Evolutionary conservation across 805 yeast species (phyloP), one percentile per base, ranked within the genome.

Genomic region (Schwanniomyces pseudopolymorphus): DNA sequence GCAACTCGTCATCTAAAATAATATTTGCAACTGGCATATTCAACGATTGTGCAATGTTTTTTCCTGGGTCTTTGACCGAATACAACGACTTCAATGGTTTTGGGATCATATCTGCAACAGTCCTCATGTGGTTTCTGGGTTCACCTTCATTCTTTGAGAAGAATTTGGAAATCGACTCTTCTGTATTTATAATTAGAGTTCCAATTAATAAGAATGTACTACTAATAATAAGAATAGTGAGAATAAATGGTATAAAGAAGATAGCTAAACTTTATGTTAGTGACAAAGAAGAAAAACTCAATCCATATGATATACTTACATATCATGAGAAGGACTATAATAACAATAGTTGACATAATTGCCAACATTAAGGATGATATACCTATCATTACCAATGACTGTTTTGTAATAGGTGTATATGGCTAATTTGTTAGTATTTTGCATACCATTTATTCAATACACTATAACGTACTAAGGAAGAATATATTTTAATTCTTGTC

Each of bases 321-420:
- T 19, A 52, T 43, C 4, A 52, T 16, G 25, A 51, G 26, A 36
- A 53, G 52, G 6, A 43, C 24, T 8, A 27, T 17, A 14, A 53
- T 35, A 22, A 46, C 45, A 10, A 48, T 24, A 9, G 45, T 21
- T 9, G 47, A 47, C 24, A 46, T 38, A 39, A 53, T 26, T 10
- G 49, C 44, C 26, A 49, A 38, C 1, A 46, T 50, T 19, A 51
- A 25, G 19, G 56, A 44, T 10, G 57, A 50, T 36, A 56, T 36
- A 9, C 57, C 56, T 36, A 55, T 45, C 59, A 55, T 51, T 19
- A 33, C 7, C 13, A 35, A 28, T 25, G 39, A 39, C 11, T 31
- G 6, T 14, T 31, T 14, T 16, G 35, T 16, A 14, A 31, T 4
- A 14, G 35, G 8, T 7, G 20, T 14, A 31, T 31, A n/a, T 3